phyloP scores from a whole-genome alignment of 129 eudicot genomes.

The Flaveria bidentis region DNA sequence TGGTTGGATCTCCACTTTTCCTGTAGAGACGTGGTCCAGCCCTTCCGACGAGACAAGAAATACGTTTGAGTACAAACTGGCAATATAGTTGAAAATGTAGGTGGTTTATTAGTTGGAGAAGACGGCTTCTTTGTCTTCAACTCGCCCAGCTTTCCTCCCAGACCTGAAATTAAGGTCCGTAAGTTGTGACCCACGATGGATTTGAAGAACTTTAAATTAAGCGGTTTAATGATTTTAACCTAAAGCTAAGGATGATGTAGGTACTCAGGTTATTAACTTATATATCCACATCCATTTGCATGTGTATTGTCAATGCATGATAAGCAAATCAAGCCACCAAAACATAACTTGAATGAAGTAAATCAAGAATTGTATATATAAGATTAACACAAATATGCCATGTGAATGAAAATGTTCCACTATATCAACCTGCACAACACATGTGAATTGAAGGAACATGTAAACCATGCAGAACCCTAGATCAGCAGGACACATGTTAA shows the following conservation, averaged over 20 bases:
- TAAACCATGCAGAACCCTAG: too few relatives aligned
- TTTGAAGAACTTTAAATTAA: not conserved
- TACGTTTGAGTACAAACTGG: slow-evolving; percentile 49
- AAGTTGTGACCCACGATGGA: not conserved
- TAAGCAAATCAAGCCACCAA: not conserved
- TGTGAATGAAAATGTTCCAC: too few relatives aligned
- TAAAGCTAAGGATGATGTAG: not conserved
- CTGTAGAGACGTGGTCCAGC: slow-evolving; percentile 63
- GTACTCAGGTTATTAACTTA: not conserved
- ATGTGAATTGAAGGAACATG: too few relatives aligned
- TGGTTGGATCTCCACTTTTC: slow-evolving; percentile 75
- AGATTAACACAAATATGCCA: too few relatives aligned
- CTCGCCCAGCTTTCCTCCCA: slow-evolving; percentile 60
- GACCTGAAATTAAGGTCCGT: slow-evolving; percentile 55
- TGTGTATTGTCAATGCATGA: not conserved
- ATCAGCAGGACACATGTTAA: too few relatives aligned
- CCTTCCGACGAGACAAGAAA: slow-evolving; percentile 45
- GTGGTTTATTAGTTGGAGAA: slow-evolving; percentile 71
- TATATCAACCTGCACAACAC: too few relatives aligned
- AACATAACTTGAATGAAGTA: not conserved
- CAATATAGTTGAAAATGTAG: slow-evolving; percentile 34
- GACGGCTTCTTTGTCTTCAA: slow-evolving; percentile 74
- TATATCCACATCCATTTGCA: not conserved
- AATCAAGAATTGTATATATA: too few relatives aligned
- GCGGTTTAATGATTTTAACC: not conserved